A percentile compares a stretch with the other conserved stretches of the same genome.
phyloP scores from a whole-genome alignment of 2,329 filamentous ascomycete genomes.

The Dactylellina leptospora region DNA sequence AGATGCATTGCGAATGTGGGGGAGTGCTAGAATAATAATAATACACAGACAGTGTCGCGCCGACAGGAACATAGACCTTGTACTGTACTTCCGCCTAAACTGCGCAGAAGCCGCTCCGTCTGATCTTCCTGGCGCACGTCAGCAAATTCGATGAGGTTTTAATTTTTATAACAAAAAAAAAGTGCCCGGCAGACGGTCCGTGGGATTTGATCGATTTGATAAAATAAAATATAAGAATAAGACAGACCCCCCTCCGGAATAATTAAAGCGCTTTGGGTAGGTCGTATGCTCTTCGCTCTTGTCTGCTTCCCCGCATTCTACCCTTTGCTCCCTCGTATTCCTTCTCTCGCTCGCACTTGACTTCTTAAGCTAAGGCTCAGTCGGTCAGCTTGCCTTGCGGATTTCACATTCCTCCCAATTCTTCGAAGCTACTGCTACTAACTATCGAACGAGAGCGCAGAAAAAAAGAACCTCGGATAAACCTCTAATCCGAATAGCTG shows the following conservation, averaged over 20 bases:
- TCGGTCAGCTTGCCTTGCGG: conserved; percentile 8
- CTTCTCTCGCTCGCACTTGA: neutral
- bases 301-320: neutral
- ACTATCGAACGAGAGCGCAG: neutral
- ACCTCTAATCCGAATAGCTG: conserved; percentile 13
- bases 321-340: conserved; percentile 38
- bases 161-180: neutral
- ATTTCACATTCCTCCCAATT: conserved; percentile 30
- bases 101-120: neutral
- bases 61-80: neutral
- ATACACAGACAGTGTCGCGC: neutral
- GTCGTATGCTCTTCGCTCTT: conserved; percentile 1
- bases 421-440: neutral
- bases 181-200: conserved; percentile 11
- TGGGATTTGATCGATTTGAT: neutral
- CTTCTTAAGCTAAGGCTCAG: neutral
- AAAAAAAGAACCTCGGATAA: conserved; percentile 50
- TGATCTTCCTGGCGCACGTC: neutral
- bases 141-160: neutral
- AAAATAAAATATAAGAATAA: conserved; percentile 8
- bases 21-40: neutral
- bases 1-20: conserved; percentile 1
- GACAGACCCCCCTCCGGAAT: neutral
- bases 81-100: conserved; percentile 9
- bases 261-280: conserved; percentile 28